phyloP scores from a whole-genome alignment of 768 basidiomycete genomes.

The Pleurotus platypus region DNA sequence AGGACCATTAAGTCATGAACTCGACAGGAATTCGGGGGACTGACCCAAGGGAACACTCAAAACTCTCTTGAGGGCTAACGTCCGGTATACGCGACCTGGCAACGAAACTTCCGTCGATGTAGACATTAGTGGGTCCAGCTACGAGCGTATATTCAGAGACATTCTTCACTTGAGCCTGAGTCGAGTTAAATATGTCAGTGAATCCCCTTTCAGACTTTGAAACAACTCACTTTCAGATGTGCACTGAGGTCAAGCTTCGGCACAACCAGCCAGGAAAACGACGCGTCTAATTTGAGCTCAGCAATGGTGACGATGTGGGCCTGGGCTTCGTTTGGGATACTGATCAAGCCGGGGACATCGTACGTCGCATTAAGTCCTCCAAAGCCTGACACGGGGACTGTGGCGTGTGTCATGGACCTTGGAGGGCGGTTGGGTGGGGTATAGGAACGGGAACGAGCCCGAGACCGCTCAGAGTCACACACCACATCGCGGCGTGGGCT shows the following conservation, averaged over 20 bases:
- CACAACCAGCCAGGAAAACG: slow-evolving; percentile 1
- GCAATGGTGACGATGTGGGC: slow-evolving; percentile 33
- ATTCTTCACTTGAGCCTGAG: no score
- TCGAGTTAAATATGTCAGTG: no score
- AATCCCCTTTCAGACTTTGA: no score
- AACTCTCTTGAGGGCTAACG: slow-evolving; percentile 17
- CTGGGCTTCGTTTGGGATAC: slow-evolving; percentile 32
- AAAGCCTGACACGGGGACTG: no score
- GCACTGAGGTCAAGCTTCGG: slow-evolving; percentile 1
- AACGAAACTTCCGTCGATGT: slow-evolving; percentile 27
- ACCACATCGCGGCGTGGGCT: no score
- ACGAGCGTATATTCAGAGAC: slow-evolving; percentile 7
- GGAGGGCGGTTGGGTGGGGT: no score
- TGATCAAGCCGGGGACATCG: slow-evolving; percentile 39
- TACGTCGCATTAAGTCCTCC: slow-evolving; percentile 33
- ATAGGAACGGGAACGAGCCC: no score
- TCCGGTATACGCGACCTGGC: slow-evolving; percentile 18
- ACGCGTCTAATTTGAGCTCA: background rate
- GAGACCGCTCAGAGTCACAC: background rate
- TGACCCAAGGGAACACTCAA: background rate
- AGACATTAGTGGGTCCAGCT: slow-evolving; percentile 21
- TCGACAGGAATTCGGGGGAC: background rate
- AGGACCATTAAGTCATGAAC: background rate
- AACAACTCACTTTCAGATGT: slow-evolving; percentile 16
- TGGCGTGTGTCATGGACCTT: background rate